Base-by-base conservation (phyloP, 2,329 filamentous ascomycete species). In the Colletotrichum magnum region DNA sequence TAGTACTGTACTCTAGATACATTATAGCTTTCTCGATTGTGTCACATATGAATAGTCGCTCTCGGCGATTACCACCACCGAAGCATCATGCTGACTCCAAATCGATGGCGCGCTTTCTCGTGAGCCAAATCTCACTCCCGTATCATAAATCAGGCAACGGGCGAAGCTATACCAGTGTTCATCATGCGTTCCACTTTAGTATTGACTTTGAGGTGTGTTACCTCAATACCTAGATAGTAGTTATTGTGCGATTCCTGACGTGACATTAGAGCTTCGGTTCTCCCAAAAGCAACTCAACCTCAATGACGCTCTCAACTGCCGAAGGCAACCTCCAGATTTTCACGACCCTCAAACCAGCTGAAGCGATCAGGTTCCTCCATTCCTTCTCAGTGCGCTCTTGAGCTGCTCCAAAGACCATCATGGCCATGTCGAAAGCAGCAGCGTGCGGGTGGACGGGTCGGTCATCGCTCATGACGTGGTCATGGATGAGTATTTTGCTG, bases 401-500 rank as follows among this genome's bases (percentile, higher is more conserved):
- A 2, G 64, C 32, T 16, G 64, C 24, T 12, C 24, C 64, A 9
- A 67, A 56, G 2, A 15, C 15, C 64, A 67, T 67, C 64, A 67
- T 67, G 0, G 21, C 18, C 1, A 67, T 45, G 36, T 63, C 64
- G 18, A 43, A 51, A 12, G 15, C 45, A 7, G 64, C 58, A 15
- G 51, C 64, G 24, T 63, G 51, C 21, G 64, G 64, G 15, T 67
- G 58, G n/a, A n/a, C n/a, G n/a, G 24, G 71, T 15, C 76, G 75
- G 21, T 72, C 71, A 18, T 78, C 78, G 58, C 77, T 77, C 43
- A 79, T 77, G 16, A 82, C 77, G 58, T 78, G 79, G 63, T 83
- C 81, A 58, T 80, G 76, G 39, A 83, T 70, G 13, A 83, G 68
- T 1, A 83, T 73, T n/a, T 75, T 75, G 32, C 81, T 78, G 54